Evolutionary conservation across 2,329 filamentous ascomycete species (phyloP).

Genomic region (Verticillium zaregamsianum): DNA sequence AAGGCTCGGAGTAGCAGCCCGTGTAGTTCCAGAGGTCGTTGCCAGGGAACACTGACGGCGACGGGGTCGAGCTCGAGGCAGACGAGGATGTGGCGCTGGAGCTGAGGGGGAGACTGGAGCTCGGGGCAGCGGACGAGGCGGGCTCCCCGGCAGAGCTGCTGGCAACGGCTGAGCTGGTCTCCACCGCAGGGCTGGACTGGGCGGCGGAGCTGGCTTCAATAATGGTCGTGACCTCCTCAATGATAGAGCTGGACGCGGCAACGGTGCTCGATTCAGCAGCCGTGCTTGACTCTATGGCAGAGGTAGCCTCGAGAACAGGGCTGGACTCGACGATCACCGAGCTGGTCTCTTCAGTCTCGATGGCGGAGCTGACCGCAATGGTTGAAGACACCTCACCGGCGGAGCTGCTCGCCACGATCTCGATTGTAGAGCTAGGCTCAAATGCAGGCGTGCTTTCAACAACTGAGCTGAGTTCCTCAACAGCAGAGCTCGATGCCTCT

Average conservation of each 20-base stretch:
- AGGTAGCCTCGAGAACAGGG: neutral
- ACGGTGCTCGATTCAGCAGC: neutral
- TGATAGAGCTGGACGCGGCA: neutral
- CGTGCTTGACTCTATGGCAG: neutral
- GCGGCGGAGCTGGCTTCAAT: neutral
- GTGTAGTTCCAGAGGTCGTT: constrained; percentile 33
- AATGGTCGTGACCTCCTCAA: neutral
- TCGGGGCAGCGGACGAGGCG: neutral
- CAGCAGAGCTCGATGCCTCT: neutral
- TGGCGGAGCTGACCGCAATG: neutral
- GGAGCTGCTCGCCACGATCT: neutral
- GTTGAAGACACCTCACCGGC: neutral
- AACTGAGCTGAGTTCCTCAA: neutral
- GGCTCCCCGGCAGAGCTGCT: neutral
- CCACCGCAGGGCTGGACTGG: neutral
- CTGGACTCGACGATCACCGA: neutral
- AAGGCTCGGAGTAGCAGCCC: constrained; percentile 28
- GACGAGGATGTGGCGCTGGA: neutral
- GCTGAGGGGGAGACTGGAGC: neutral
- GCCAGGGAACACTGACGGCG: constrained; percentile 23
- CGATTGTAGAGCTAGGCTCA: neutral
- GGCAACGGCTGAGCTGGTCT: neutral
- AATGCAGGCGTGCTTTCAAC: neutral
- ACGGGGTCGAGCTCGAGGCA: constrained; percentile 11
- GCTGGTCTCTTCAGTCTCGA: neutral